These are phyloP conservation scores for Aphelidium insulamus DNA, from an alignment of 371 early-diverging fungal species.

Conservation along the genomic window DNA sequence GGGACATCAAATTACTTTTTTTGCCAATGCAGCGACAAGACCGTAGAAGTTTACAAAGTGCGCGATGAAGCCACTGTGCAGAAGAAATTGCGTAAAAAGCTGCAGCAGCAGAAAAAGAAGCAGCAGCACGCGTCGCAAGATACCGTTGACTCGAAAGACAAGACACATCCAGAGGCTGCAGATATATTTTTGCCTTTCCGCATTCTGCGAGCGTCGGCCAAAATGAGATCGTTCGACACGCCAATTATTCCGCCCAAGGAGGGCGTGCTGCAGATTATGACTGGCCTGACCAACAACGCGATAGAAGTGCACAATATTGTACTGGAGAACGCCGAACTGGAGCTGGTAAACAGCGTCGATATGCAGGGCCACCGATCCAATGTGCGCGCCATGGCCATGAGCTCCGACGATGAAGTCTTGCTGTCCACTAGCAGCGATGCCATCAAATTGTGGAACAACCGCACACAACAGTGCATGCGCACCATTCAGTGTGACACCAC, in stretches of 20 bases:
- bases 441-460: slow-evolving; percentile 72
- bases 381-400: slow-evolving; percentile 59
- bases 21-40: slow-evolving; percentile 51
- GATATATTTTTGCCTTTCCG: slow-evolving; percentile 41
- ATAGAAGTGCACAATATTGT: slow-evolving; percentile 39
- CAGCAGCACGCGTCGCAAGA: no score
- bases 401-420: slow-evolving; percentile 61
- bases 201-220: slow-evolving; percentile 37
- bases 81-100: slow-evolving; percentile 56
- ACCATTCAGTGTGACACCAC: slow-evolving; percentile 70
- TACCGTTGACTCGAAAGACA: slow-evolving; percentile 6
- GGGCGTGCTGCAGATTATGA: slow-evolving; percentile 12
- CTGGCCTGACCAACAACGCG: slow-evolving; percentile 42
- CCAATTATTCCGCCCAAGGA: slow-evolving; percentile 7
- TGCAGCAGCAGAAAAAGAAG: slow-evolving; percentile 48
- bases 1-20: slow-evolving; percentile 45
- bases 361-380: slow-evolving; percentile 76
- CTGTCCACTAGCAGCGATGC: slow-evolving; percentile 54
- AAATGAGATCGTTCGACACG: slow-evolving; percentile 43
- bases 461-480: slow-evolving; percentile 53
- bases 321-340: slow-evolving; percentile 20
- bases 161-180: slow-evolving; percentile 26
- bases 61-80: slow-evolving; percentile 48
- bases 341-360: slow-evolving; percentile 39
- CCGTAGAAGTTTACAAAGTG: slow-evolving; percentile 57